Conservation (phyloP, 2,329 filamentous ascomycete species). For the Pseudogymnoascus sp. region DNA sequence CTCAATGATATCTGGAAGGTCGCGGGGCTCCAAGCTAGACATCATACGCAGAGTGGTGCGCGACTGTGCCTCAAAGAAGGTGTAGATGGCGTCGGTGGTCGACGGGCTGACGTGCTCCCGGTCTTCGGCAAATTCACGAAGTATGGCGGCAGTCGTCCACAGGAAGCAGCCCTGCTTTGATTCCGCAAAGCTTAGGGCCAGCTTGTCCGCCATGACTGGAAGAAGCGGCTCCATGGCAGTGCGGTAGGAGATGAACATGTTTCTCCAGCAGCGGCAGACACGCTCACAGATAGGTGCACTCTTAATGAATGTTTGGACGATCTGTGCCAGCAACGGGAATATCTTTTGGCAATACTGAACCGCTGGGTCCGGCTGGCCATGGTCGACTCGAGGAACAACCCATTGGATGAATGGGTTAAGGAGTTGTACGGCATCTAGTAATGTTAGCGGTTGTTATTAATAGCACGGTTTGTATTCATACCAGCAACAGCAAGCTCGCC, state of each 20-base stretch:
- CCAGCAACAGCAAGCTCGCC: slow-evolving; percentile 80
- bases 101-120: slow-evolving; percentile 73
- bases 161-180: slow-evolving; percentile 94
- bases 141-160: slow-evolving; percentile 94
- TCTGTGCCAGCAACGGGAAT: slow-evolving; percentile 76
- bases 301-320: slow-evolving; percentile 78
- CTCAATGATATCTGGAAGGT: slow-evolving; percentile 56
- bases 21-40: slow-evolving; percentile 63
- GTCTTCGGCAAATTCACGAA: slow-evolving; percentile 91
- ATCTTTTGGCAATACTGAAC: slow-evolving; percentile 96
- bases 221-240: slow-evolving; percentile 81
- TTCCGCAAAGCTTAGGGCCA: slow-evolving; percentile 74
- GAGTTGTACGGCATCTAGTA: slow-evolving; percentile 75
- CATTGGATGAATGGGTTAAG: slow-evolving; percentile 83
- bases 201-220: slow-evolving; percentile 76
- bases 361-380: slow-evolving; percentile 72
- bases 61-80: slow-evolving; percentile 90
- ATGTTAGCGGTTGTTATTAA: slow-evolving; percentile 1
- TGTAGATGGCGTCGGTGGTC: slow-evolving; percentile 84
- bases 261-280: slow-evolving; percentile 90
- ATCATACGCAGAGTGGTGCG: slow-evolving; percentile 83
- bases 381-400: slow-evolving; percentile 66
- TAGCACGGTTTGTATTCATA: slow-evolving; percentile 34
- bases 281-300: slow-evolving; percentile 88
- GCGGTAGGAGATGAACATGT: slow-evolving; percentile 94